phyloP scores from a whole-genome alignment of 345 rosid species.

The Heritiera littoralis region DNA sequence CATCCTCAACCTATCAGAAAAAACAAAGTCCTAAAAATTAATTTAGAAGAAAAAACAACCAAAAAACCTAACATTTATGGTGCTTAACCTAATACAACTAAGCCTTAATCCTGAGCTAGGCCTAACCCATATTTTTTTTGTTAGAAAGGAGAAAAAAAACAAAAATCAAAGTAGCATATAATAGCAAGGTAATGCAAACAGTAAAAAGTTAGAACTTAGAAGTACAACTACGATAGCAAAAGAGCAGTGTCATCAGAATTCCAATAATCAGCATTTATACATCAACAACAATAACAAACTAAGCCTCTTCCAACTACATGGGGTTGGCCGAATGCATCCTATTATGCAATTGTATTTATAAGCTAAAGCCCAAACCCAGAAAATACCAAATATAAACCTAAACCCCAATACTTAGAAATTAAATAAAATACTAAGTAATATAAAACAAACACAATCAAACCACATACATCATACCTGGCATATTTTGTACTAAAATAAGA shows the following conservation, averaged over 20 bases:
- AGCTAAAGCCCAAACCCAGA: no score
- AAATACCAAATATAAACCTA: no score
- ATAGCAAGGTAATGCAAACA: not conserved
- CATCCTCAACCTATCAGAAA: constrained; percentile 55
- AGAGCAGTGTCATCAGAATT: constrained; percentile 1
- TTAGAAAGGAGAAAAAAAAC: not conserved
- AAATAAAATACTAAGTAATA: not conserved
- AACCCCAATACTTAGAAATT: not conserved
- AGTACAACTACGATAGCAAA: not conserved
- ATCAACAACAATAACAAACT: not conserved
- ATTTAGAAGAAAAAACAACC: not conserved
- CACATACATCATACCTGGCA: not conserved
- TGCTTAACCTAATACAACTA: not conserved
- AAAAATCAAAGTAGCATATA: not conserved
- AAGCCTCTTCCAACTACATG: not conserved
- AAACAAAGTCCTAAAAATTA: constrained; percentile 8
- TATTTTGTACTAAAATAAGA: not conserved
- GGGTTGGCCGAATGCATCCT: not conserved
- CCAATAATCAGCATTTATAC: no score
- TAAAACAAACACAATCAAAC: not conserved
- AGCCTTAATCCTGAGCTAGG: not conserved
- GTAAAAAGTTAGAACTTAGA: not conserved
- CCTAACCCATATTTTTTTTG: not conserved
- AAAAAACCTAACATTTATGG: no score
- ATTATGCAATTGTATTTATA: not conserved